A percentile compares a stretch with the other conserved stretches of the same genome.
These are phyloP conservation scores for Cystofilobasidium bisporidii DNA, from an alignment of 768 basidiomycete species.

Conservation along the genomic window DNA sequence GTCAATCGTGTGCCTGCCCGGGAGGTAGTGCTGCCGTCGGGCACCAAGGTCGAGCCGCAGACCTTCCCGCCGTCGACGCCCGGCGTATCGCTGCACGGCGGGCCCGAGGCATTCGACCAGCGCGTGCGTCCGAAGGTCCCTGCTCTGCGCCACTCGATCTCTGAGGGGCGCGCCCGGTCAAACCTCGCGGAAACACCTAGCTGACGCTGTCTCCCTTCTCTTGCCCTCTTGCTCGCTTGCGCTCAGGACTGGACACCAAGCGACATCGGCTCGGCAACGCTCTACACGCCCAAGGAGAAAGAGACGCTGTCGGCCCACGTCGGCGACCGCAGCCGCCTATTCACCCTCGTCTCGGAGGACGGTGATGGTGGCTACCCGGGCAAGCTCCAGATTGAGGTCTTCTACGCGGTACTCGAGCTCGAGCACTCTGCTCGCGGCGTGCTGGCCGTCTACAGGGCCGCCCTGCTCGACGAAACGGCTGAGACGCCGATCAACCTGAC, in stretches of 20 bases:
- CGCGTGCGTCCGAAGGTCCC: neutral
- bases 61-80: neutral
- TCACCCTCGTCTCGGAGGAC: conserved; percentile 13
- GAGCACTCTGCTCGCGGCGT: neutral
- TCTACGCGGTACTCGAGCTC: neutral
- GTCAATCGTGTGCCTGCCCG: conserved; percentile 19
- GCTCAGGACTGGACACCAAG: conserved; percentile 14
- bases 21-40: conserved; percentile 1
- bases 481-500: conserved; percentile 27
- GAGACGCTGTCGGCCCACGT: conserved; percentile 1
- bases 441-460: conserved; percentile 18
- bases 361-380: conserved; percentile 26
- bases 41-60: neutral
- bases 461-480: neutral
- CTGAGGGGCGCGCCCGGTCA: no score
- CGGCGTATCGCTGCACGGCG: conserved; percentile 23
- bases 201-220: neutral
- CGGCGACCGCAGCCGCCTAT: conserved; percentile 12
- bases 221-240: neutral
- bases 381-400: conserved; percentile 15
- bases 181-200: no score
- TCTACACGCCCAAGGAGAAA: conserved; percentile 21
- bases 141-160: no score
- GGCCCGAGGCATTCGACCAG: conserved; percentile 21
- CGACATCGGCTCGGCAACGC: neutral